A percentile compares a stretch with the other conserved stretches of the same genome.
phyloP scores from a whole-genome alignment of 768 basidiomycete species.

The Boletellus ananas region DNA sequence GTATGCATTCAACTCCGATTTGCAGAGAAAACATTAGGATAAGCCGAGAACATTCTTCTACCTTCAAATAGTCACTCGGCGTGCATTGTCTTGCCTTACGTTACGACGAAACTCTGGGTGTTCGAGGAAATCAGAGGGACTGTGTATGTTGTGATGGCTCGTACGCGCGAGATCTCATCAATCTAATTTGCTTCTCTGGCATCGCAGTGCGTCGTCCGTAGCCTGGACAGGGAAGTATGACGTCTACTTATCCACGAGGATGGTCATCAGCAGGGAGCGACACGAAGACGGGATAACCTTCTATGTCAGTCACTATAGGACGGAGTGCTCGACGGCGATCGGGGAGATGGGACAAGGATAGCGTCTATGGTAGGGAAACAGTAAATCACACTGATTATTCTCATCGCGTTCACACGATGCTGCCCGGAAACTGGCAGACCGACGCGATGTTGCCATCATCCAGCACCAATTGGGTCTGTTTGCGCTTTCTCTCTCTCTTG shows the following conservation, averaged over 20 bases:
- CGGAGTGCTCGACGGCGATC: conserved; percentile 59
- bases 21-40: neutral
- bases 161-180: neutral
- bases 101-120: conserved; percentile 80
- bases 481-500: neutral
- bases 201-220: conserved; percentile 61
- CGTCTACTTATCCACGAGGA: conserved; percentile 59
- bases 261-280: conserved; percentile 42
- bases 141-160: conserved; percentile 48
- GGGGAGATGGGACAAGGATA: conserved; percentile 64
- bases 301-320: no score
- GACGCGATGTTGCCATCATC: conserved; percentile 86
- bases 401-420: conserved; percentile 88
- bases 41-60: conserved; percentile 67
- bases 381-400: conserved; percentile 69
- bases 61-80: conserved; percentile 62
- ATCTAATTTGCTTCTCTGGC: neutral
- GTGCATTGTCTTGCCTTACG: conserved; percentile 60
- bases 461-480: conserved; percentile 73
- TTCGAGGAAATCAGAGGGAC: conserved; percentile 83
- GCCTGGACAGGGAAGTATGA: conserved; percentile 60
- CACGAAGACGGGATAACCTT: no score
- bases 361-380: conserved; percentile 77
- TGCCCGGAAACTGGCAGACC: conserved; percentile 76
- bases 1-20: conserved; percentile 32